Evolutionary conservation across 2,329 filamentous ascomycete genomes (phyloP), one percentile per base, ranked within the genome.

Genomic region (Huntiella savannae): DNA sequence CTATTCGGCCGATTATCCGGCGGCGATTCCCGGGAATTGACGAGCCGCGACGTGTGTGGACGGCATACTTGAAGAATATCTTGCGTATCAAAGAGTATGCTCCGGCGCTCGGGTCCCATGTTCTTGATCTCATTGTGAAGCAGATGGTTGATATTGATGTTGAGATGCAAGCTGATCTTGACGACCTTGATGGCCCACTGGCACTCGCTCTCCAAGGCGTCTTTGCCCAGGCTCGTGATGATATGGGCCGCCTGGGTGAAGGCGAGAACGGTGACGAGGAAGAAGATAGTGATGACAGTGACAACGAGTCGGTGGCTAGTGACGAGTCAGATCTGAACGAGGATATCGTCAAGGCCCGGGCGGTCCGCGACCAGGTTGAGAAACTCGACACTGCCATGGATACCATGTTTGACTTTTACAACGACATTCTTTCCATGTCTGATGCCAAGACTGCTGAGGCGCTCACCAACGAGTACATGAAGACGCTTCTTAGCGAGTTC

Each of bases 351-450:
- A 70, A 74, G 49, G 72, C 88, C 49, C 78, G 81, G 54, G 72
- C 74, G 16, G 69, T 94, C 45, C 85, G 80, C 57, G 77, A 80
- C 50, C 87, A 84, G 54, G 79, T 96, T 40, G 77, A 82, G 57
- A 96, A 95, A 63, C 79, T 98, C 64, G 91, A 98, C 60, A 74
- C 76, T 16, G 82, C 93, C 53, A 75, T 98, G 55, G 85, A 95
- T 56, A 73, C 83, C 1, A 71, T 98, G 1, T 98, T 98, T 59
- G 70, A 74, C 39, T 77, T 88, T 53, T 95, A 94, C 61, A 72
- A 77, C 10, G 75, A 78, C 2, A 68, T 77, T 7, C 88, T 94
- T 56, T 65, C 68, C 35, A 73, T 77, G 34, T 75, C 76, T 10
- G 71, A 79, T 41, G 69, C 76, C 48, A 79, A 82, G 37, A 74